A percentile compares a stretch with the other conserved stretches of the same genome.
These are phyloP conservation scores for Phytophthora brassicae DNA, from an alignment of 352 stramenopile species.

Conservation along the genomic window DNA sequence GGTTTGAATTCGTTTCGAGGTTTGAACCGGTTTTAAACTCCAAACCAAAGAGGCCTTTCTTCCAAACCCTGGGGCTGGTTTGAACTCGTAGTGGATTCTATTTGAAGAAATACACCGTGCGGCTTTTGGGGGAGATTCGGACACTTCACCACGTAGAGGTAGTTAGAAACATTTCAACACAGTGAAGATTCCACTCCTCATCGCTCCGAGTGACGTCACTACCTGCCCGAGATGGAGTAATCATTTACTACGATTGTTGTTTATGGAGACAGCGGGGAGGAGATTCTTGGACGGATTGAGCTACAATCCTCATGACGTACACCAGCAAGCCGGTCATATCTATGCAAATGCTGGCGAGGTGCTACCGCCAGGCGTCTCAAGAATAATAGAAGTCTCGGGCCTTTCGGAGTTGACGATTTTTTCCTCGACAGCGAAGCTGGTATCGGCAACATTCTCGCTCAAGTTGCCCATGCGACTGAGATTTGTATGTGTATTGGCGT, in stretches of 20 bases:
- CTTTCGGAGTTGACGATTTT: not conserved
- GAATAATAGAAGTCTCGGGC: not conserved
- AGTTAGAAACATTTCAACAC: too few species aligned
- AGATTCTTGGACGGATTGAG: not conserved
- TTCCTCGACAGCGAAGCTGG: conserved; percentile 8
- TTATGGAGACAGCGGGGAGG: not conserved
- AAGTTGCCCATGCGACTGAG: conserved; percentile 4
- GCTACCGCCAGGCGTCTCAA: not conserved
- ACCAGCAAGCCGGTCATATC: conserved; percentile 1
- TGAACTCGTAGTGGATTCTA: not conserved
- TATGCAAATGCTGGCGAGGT: conserved; percentile 10
- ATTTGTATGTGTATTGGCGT: not conserved
- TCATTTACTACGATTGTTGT: not conserved
- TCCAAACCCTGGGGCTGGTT: not conserved
- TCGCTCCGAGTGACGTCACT: not conserved
- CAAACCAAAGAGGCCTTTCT: not conserved
- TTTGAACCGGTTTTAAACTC: not conserved
- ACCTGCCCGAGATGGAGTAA: not conserved
- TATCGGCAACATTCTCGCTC: not conserved
- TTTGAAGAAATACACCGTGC: not conserved
- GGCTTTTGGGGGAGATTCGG: not conserved
- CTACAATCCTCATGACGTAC: not conserved
- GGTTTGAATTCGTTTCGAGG: not conserved
- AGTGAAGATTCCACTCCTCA: not conserved
- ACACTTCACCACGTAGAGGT: too few species aligned